These are phyloP conservation scores for Beauveria sp. DNA, from an alignment of 2,329 filamentous ascomycete species.

Conservation along the genomic window DNA sequence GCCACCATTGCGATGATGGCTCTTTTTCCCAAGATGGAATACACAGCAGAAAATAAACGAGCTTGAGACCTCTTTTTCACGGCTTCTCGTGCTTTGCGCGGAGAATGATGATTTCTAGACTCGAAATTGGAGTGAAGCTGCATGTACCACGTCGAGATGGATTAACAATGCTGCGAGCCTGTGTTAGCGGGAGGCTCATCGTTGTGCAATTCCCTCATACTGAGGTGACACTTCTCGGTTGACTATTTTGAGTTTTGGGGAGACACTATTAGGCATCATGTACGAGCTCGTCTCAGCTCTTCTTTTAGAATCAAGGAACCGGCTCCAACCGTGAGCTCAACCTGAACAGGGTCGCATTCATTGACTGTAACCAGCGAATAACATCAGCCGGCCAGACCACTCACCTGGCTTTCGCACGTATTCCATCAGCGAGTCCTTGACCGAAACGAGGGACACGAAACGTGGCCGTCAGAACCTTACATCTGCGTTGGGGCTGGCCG, in stretches of 20 bases:
- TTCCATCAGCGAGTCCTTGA: background rate
- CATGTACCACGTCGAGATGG: too few relatives aligned
- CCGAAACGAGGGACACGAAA: background rate
- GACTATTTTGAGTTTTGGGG: background rate
- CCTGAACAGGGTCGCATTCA: background rate
- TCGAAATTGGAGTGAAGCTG: too few relatives aligned
- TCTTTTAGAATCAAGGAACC: background rate
- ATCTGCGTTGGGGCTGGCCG: background rate
- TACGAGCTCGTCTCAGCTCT: background rate
- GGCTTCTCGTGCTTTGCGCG: background rate
- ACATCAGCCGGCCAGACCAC: background rate
- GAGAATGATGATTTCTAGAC: background rate
- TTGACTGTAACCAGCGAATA: background rate
- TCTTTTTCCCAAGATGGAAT: background rate
- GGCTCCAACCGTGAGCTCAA: background rate
- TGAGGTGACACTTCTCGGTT: background rate
- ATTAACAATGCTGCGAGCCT: background rate
- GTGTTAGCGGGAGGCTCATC: background rate
- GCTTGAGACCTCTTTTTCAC: background rate
- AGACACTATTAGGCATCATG: background rate
- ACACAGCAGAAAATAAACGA: background rate
- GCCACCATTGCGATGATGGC: background rate
- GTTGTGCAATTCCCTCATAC: background rate
- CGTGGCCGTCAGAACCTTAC: constrained; percentile 3
- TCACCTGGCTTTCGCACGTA: background rate